Evolutionary conservation across 805 yeast species (phyloP).

Genomic region (Barnettozyma botsteinii): DNA sequence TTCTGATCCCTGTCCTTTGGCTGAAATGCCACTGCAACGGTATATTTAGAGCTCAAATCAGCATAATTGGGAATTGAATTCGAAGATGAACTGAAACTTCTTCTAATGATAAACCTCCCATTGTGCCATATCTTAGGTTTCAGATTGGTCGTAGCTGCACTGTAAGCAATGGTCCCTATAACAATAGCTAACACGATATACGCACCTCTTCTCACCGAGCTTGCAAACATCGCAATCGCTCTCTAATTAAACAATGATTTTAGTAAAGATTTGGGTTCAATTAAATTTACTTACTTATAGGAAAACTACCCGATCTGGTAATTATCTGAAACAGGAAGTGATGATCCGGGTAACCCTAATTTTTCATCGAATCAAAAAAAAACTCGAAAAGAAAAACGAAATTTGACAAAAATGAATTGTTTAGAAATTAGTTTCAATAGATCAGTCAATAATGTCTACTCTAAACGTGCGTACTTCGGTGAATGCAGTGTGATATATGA

Average conservation of each 20-base stretch:
- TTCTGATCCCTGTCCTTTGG: constrained; percentile 64
- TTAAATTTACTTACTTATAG: too few species aligned
- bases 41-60: constrained; percentile 34
- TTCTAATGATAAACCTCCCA: not conserved
- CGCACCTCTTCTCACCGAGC: constrained; percentile 22
- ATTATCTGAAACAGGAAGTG: not conserved
- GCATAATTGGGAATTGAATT: constrained; percentile 15
- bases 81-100: constrained; percentile 12
- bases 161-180: constrained; percentile 21
- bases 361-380: constrained; percentile 11
- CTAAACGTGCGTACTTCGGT: constrained; percentile 46
- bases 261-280: not conserved
- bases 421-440: not conserved
- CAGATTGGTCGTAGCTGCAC: constrained; percentile 8
- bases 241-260: not conserved
- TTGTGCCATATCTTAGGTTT: constrained; percentile 4
- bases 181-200: constrained; percentile 13
- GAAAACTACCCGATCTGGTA: constrained; percentile 1
- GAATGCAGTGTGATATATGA: not conserved
- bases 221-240: constrained; percentile 12
- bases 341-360: not conserved
- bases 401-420: not conserved
- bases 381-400: constrained; percentile 3
- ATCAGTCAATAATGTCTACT: constrained; percentile 37
- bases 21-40: constrained; percentile 64